Conservation (phyloP, 352 stramenopile genomes). For the Plasmopara halstedii region DNA sequence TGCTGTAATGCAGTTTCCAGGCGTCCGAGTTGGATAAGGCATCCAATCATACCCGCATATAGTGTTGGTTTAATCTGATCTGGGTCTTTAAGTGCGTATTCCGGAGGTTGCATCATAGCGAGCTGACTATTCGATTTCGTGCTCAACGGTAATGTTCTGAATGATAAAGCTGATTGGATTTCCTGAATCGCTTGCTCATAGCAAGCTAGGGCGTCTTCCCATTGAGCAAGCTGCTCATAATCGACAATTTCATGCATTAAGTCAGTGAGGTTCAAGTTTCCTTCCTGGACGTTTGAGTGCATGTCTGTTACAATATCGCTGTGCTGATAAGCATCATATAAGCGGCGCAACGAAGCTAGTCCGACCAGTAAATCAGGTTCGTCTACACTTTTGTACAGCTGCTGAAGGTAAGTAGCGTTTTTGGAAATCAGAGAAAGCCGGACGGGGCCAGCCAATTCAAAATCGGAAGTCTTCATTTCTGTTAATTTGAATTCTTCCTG, state of each 20-base stretch:
- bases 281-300: constrained; percentile 17
- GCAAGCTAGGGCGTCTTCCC: constrained; percentile 67
- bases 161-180: constrained; percentile 43
- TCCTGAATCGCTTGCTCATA: constrained; percentile 75
- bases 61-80: constrained; percentile 58
- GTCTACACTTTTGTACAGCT: constrained; percentile 73
- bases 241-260: constrained; percentile 67
- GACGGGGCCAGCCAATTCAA: constrained; percentile 25
- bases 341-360: constrained; percentile 44
- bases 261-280: constrained; percentile 49
- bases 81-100: constrained; percentile 32
- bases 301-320: constrained; percentile 18
- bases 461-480: constrained; percentile 11
- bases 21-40: constrained; percentile 75
- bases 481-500: constrained; percentile 33
- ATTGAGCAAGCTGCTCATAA: constrained; percentile 60
- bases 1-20: constrained; percentile 81
- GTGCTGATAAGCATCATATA: constrained; percentile 37
- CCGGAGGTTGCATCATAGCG: constrained; percentile 13
- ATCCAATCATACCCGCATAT: constrained; percentile 77
- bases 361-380: constrained; percentile 58
- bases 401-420: constrained; percentile 62
- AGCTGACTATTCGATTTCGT: constrained; percentile 15
- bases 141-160: constrained; percentile 15
- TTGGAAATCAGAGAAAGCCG: constrained; percentile 42